Evolutionary conservation across 768 basidiomycete species (phyloP).

Genomic region (Amanita rimosa): DNA sequence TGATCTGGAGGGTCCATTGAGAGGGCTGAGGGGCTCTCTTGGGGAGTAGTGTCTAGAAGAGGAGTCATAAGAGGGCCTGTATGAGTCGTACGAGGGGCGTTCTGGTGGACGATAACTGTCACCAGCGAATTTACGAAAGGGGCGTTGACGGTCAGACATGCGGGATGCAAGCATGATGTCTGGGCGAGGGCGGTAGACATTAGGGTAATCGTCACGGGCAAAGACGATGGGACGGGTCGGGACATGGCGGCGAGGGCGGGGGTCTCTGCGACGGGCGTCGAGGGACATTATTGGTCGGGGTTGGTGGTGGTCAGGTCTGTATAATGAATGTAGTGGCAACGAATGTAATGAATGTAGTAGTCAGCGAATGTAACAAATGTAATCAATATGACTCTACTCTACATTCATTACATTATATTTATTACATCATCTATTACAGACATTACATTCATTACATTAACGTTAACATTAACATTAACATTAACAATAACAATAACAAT

Average conservation of each 20-base stretch:
- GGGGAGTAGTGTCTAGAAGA: constrained; percentile 19
- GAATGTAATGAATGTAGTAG: too few relatives aligned
- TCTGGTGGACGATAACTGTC: constrained; percentile 43
- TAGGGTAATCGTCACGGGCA: constrained; percentile 19
- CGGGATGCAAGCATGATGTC: constrained; percentile 1
- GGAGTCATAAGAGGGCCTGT: constrained; percentile 36
- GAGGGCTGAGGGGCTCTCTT: constrained; percentile 12
- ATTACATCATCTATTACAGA: too few relatives aligned
- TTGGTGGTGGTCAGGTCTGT: background rate
- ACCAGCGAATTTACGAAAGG: constrained; percentile 12
- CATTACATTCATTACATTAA: too few relatives aligned
- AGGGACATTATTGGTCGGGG: too few relatives aligned
- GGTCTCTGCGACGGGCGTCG: constrained; percentile 9
- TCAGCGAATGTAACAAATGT: background rate
- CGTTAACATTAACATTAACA: too few relatives aligned
- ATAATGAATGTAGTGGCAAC: too few relatives aligned
- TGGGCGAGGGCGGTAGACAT: constrained; percentile 27
- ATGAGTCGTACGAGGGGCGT: constrained; percentile 31
- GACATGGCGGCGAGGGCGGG: constrained; percentile 40
- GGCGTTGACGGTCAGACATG: background rate
- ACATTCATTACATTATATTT: too few relatives aligned
- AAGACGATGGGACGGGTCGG: constrained; percentile 21
- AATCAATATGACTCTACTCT: too few relatives aligned
- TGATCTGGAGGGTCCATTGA: constrained; percentile 1
- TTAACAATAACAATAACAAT: too few relatives aligned